phyloP scores from a whole-genome alignment of 2,329 filamentous ascomycete species.

The Fusarium euwallaceae region DNA sequence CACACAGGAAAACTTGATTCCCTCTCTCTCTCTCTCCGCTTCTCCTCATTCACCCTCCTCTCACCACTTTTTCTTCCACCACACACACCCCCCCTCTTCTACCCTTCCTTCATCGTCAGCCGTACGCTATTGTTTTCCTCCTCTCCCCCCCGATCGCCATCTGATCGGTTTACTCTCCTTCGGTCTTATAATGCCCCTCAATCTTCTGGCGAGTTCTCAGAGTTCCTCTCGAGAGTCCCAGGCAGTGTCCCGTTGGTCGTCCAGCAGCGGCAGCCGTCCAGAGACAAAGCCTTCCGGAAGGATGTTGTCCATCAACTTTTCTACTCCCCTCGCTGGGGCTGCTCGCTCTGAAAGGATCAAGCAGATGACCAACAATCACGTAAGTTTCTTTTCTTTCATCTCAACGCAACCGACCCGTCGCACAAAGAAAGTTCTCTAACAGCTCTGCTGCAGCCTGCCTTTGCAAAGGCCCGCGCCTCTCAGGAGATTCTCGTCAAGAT shows the following conservation, averaged over 20 bases:
- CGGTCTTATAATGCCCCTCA: conserved; percentile 29
- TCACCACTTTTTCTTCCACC: neutral
- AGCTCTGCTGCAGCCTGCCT: conserved; percentile 48
- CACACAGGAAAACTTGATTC: conserved; percentile 2
- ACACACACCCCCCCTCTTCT: neutral
- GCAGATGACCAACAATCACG: conserved; percentile 56
- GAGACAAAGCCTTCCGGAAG: conserved; percentile 30
- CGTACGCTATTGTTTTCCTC: neutral
- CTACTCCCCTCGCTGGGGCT: conserved; percentile 54
- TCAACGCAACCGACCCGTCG: neutral
- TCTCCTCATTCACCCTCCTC: conserved; percentile 20
- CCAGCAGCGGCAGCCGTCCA: conserved; percentile 28
- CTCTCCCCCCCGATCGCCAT: neutral
- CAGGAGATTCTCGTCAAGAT: conserved; percentile 55
- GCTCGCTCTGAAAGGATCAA: conserved; percentile 54
- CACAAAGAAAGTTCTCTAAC: neutral
- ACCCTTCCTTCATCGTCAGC: neutral
- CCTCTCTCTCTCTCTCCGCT: conserved; percentile 11
- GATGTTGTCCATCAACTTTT: conserved; percentile 57
- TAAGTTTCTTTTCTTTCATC: conserved; percentile 39
- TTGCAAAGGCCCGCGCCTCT: conserved; percentile 50
- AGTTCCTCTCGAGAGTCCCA: conserved; percentile 21
- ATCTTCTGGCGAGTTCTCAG: conserved; percentile 13
- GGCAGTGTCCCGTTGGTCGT: conserved; percentile 33
- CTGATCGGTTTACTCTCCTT: neutral